These are phyloP conservation scores for Eucalyptus virginea DNA, from an alignment of 345 rosid species.

Conservation along the genomic window DNA sequence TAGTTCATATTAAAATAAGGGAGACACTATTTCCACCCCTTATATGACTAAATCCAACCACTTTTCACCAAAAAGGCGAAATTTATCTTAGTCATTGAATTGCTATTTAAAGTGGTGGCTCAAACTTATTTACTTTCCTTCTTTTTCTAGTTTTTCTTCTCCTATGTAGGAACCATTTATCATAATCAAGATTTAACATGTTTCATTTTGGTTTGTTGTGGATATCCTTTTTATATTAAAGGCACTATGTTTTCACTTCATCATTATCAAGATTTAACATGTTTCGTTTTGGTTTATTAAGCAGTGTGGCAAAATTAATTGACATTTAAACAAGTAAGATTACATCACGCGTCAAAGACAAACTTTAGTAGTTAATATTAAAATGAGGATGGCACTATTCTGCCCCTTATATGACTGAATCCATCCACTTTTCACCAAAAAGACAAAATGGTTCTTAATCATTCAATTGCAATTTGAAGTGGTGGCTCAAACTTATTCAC, in stretches of 20 bases:
- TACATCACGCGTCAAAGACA: too few relatives aligned
- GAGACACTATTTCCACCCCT: too few relatives aligned
- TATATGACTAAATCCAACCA: not conserved
- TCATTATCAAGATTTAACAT: too few relatives aligned
- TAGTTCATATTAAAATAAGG: not conserved
- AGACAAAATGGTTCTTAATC: too few relatives aligned
- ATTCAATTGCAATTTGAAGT: too few relatives aligned
- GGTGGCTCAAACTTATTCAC: too few relatives aligned
- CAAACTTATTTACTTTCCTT: not conserved
- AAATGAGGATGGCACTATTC: too few relatives aligned
- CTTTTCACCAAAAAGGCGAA: not conserved
- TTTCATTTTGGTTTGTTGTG: not conserved
- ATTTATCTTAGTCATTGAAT: too few relatives aligned
- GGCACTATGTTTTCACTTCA: not conserved
- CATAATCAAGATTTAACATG: not conserved
- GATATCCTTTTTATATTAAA: not conserved
- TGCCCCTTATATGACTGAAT: too few relatives aligned
- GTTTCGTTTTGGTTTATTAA: not conserved
- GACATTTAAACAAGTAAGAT: not conserved
- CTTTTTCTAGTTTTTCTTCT: not conserved
- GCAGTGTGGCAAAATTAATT: not conserved
- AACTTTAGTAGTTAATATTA: too few relatives aligned
- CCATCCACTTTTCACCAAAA: too few relatives aligned
- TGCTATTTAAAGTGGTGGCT: not conserved
- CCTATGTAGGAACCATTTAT: not conserved